Percentiles rank a stretch among this genome's conserved stretches.
Evolutionary conservation across 805 yeast genomes (phyloP).

Genomic region (Ogataea allantospora): DNA sequence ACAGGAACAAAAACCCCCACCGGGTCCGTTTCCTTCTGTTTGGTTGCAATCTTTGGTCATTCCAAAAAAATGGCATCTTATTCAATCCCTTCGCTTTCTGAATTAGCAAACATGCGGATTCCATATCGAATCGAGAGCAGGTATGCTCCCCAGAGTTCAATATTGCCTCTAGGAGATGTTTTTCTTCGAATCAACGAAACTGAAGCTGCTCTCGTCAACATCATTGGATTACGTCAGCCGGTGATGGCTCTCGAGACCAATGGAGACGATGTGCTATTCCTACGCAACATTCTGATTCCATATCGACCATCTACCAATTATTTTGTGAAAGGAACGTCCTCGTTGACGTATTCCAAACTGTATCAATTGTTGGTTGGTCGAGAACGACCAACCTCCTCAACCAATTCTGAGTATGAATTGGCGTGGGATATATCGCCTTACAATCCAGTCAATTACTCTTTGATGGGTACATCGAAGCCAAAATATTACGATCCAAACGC

Average conservation of each 20-base stretch:
- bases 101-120: constrained; percentile 47
- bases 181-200: constrained; percentile 54
- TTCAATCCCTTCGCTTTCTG: constrained; percentile 63
- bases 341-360: constrained; percentile 60
- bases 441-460: constrained; percentile 32
- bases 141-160: constrained; percentile 43
- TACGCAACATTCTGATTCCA: constrained; percentile 66
- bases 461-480: constrained; percentile 31
- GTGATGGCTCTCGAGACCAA: constrained; percentile 28
- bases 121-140: constrained; percentile 42
- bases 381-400: constrained; percentile 52
- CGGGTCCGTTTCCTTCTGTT: constrained; percentile 28
- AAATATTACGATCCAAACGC: constrained; percentile 34
- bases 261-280: constrained; percentile 60
- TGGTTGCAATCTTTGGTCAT: constrained; percentile 30
- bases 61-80: constrained; percentile 32
- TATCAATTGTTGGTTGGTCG: constrained; percentile 72
- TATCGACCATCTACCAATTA: constrained; percentile 77
- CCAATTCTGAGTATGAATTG: constrained; percentile 48
- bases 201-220: constrained; percentile 51
- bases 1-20: constrained; percentile 35
- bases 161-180: constrained; percentile 47
- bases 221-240: constrained; percentile 44
- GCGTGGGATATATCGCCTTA: constrained; percentile 47
- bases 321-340: constrained; percentile 79